Conservation (phyloP, 2,329 filamentous ascomycete species). For the Aspergillus quadricinctus region DNA sequence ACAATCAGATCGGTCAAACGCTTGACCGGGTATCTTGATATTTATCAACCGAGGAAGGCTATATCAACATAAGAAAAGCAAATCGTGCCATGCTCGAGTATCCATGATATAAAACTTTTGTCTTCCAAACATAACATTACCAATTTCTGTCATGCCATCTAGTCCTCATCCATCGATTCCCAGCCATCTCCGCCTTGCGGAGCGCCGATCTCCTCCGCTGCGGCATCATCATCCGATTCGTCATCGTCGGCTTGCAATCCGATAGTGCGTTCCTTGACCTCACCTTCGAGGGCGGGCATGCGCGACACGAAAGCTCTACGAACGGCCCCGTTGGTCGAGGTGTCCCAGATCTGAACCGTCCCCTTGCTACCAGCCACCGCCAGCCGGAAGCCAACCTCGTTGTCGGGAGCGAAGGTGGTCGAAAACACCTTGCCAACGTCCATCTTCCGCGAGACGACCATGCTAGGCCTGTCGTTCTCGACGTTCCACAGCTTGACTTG, state of each 20-base stretch:
- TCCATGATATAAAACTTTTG: neutral
- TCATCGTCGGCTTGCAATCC: conserved; percentile 64
- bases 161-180: conserved; percentile 55
- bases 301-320: conserved; percentile 75
- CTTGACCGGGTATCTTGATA: conserved; percentile 16
- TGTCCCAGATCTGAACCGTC: conserved; percentile 91
- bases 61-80: neutral
- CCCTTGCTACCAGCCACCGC: conserved; percentile 95
- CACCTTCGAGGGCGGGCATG: conserved; percentile 57
- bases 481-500: conserved; percentile 97
- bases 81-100: neutral
- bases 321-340: conserved; percentile 84
- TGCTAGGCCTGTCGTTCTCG: conserved; percentile 69
- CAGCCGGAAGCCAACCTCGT: conserved; percentile 85
- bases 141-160: conserved; percentile 6
- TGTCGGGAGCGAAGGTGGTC: conserved; percentile 81
- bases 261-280: conserved; percentile 70
- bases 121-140: neutral
- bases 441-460: conserved; percentile 87
- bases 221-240: conserved; percentile 61
- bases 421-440: conserved; percentile 95
- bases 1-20: neutral
- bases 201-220: conserved; percentile 46
- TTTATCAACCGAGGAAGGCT: conserved; percentile 2
- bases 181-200: conserved; percentile 49